phyloP scores from a whole-genome alignment of 2,329 filamentous ascomycete genomes.

The Shiraia sp. region DNA sequence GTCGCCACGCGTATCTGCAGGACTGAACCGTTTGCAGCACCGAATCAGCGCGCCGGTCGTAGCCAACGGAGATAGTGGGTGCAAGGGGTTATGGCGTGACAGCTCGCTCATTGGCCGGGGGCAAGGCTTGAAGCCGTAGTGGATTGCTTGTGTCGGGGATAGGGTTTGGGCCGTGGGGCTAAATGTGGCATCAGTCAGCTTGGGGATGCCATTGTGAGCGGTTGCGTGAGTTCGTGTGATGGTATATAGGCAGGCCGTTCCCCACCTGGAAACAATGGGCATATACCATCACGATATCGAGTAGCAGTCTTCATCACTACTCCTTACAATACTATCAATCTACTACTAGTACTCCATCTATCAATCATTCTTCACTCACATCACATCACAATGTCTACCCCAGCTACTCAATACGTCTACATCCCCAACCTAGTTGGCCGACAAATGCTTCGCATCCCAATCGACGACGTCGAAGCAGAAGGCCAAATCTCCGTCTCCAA shows the following conservation, averaged over 20 bases:
- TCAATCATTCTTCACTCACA: neutral
- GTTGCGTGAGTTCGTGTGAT: conserved; percentile 1
- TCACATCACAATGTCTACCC: conserved; percentile 30
- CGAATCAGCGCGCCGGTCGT: conserved; percentile 24
- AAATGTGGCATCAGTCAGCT: conserved; percentile 22
- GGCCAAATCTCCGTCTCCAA: conserved; percentile 16
- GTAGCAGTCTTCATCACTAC: no score
- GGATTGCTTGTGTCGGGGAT: conserved; percentile 19
- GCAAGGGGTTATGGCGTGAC: no score
- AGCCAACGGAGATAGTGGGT: conserved; percentile 15
- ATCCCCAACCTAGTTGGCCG: conserved; percentile 45
- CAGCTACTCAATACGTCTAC: conserved; percentile 40
- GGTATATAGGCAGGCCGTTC: no score
- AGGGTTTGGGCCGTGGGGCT: conserved; percentile 22
- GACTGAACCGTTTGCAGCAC: neutral
- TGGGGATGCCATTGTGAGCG: conserved; percentile 1
- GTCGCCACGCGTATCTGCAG: conserved; percentile 27
- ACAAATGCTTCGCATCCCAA: conserved; percentile 42
- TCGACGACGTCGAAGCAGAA: conserved; percentile 30
- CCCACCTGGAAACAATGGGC: no score
- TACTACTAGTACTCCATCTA: neutral
- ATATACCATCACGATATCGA: no score
- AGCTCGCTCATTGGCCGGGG: no score
- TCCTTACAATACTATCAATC: neutral
- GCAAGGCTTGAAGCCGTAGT: no score